Evolutionary conservation across 108 stramenopile species (phyloP), one percentile per base, ranked within the genome.

Genomic region (Heterococcus sp.): DNA sequence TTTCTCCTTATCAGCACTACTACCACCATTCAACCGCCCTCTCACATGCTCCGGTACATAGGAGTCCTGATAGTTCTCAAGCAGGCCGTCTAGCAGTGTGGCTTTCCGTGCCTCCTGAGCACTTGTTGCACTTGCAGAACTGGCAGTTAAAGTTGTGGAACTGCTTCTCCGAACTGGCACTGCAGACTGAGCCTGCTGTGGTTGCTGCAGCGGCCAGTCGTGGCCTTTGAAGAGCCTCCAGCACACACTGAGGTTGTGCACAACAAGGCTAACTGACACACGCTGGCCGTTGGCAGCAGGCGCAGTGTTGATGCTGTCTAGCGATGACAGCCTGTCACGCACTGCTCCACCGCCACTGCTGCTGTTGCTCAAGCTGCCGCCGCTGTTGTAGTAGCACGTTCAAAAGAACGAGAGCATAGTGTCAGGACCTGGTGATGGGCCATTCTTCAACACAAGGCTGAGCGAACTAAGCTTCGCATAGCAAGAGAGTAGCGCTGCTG

Each of bases 201-300:
- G 66, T 32, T 0, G 67, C 46, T 14, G 14, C 46, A 58, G 8
- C 30, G 46, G 46, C 77, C 77, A 78, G 69, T 78, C 77, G 27
- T 69, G 30, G 31, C 77, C 77, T 36, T 66, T 67, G 38, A 78
- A 78, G 34, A 78, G 77, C 33, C 77, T 27, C 77, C 77, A 78
- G 77, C 77, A 78, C 29, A 78, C 66, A 0, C 58, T 46, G n/a
- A 78, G 46, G 34, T 67, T 69, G 70, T 78, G 77, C 8, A 78
- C 63, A 35, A 66, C 77, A 28, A 78, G 14, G 46, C 46, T 58
- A 21, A 21, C 46, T 21, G 46, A 8, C 21, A 58, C 46, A 21
- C 46, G 14, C 46, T 58, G 46, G 14, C 46, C 46, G 46, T 58
- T 58, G 14, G 21, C 46, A 14, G 46, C 46, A 8, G 8, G 46